Base-by-base conservation (phyloP, 2,329 filamentous ascomycete species). In the Cytospora schulzeri region DNA sequence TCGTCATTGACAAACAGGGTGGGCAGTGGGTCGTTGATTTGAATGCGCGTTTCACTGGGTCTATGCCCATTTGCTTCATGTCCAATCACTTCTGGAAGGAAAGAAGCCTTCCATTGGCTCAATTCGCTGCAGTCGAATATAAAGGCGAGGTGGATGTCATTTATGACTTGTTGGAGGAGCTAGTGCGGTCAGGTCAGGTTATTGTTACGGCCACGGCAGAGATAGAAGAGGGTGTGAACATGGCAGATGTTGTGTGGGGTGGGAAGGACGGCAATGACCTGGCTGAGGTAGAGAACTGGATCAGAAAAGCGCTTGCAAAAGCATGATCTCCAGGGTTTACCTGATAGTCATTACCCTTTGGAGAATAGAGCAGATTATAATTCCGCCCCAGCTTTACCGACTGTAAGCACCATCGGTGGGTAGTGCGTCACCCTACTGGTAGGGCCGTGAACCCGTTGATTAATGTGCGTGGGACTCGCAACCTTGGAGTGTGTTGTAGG, bases 11-110 rank as follows among this genome's bases (percentile, higher is more conserved):
- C 54, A 61, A 45, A 51, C 53, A 62, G 3, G 63, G 62, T 2
- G 61, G 52, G 58, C 69, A 71, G 53, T 71, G 65, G 63, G 69
- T 71, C 8, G 69, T 71, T 11, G 69, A 71, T 53, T 64, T 71
- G n/a, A 71, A 71, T 26, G 69, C 69, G 8, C 67, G 69, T 4
- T 69, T 71, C 53, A 71, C 69, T 17, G 69, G 69, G 52, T 71
- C 69, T 8, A 71, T 71, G 69, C 69, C 69, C 1, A 69, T 71
- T 31, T 71, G 69, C 60, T 57, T 71, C 63, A 69, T 70, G 69
- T 65, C 68, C 2, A 64, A 66, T 7, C 69, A 71, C 29, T 71
- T 71, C 41, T 71, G 66, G 69, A 62, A 65, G 54, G 54, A 62
- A 11, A 66, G 69, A 22, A 57, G 61, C 9, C 48, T 71, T 14